Conservation (phyloP, 1,284 basidiomycete species). For the Schizophyllum amplum region DNA sequence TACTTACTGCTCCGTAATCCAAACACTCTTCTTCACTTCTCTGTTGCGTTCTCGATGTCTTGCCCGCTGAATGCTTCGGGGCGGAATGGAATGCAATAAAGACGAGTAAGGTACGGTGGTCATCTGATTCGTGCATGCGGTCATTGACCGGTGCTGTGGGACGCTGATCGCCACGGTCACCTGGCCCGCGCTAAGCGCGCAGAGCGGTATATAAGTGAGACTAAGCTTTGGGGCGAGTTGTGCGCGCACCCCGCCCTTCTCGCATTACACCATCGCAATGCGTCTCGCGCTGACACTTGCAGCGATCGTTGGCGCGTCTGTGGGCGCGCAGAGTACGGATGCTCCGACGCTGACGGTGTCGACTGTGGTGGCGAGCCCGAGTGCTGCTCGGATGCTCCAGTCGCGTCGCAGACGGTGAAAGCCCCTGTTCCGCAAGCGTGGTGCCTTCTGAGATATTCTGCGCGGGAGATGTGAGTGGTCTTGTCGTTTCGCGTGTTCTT, state of each 20-base stretch:
- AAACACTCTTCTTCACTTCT: neutral
- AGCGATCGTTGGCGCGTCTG: conserved; percentile 5
- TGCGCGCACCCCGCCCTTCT: neutral
- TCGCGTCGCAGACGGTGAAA: neutral
- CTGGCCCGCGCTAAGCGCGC: neutral
- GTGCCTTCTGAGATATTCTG: conserved; percentile 81
- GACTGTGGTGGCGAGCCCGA: neutral
- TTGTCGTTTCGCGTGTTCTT: neutral
- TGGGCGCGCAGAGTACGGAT: conserved; percentile 5
- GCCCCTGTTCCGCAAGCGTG: conserved; percentile 42
- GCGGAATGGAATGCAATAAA: neutral
- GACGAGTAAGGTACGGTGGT: neutral
- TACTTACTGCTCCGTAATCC: neutral
- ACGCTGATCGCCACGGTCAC: neutral
- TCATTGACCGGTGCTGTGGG: neutral
- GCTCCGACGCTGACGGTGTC: neutral
- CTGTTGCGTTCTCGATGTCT: neutral
- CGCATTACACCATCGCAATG: conserved; percentile 2
- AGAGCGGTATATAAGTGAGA: neutral
- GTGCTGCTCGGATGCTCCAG: neutral
- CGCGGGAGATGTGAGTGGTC: conserved; percentile 56
- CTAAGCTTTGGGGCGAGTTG: neutral
- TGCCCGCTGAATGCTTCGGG: neutral
- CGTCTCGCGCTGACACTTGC: conserved; percentile 7
- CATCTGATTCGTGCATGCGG: neutral